phyloP scores from a whole-genome alignment of 2,329 filamentous ascomycete species.

The Fusarium caatingaense region DNA sequence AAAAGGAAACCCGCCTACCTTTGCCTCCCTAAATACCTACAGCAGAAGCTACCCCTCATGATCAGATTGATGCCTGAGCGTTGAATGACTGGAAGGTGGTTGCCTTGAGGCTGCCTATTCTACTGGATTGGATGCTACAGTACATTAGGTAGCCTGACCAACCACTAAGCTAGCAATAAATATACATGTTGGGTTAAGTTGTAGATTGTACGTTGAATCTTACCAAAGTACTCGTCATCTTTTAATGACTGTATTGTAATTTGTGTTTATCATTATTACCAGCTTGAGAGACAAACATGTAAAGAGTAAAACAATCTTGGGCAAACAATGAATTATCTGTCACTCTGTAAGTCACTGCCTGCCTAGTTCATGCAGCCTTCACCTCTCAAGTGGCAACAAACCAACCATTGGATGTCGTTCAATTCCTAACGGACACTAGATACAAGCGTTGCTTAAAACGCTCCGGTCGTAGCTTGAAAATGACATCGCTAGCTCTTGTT shows the following conservation, averaged over 20 bases:
- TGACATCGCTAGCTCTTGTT: background rate
- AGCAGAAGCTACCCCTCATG: slow-evolving; percentile 4
- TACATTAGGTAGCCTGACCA: background rate
- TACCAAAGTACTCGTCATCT: background rate
- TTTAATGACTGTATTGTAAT: background rate
- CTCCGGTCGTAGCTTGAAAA: background rate
- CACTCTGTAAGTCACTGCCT: background rate
- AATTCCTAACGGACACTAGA: background rate
- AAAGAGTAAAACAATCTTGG: background rate
- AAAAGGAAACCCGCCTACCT: background rate
- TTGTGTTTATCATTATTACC: background rate
- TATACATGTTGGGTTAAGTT: background rate
- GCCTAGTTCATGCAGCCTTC: background rate
- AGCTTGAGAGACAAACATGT: background rate
- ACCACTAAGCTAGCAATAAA: background rate
- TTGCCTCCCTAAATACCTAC: background rate
- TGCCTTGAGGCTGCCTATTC: slow-evolving; percentile 36
- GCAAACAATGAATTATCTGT: background rate
- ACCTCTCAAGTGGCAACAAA: background rate
- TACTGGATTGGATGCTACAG: background rate
- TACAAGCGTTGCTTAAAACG: background rate
- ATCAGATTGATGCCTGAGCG: slow-evolving; percentile 30
- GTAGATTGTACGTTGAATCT: background rate
- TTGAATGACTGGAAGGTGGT: slow-evolving; percentile 14
- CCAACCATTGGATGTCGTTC: background rate